Percentiles rank a stretch among this genome's conserved stretches.
Evolutionary conservation across 805 yeast genomes (phyloP).

Genomic region (Yarrowia sp.): DNA sequence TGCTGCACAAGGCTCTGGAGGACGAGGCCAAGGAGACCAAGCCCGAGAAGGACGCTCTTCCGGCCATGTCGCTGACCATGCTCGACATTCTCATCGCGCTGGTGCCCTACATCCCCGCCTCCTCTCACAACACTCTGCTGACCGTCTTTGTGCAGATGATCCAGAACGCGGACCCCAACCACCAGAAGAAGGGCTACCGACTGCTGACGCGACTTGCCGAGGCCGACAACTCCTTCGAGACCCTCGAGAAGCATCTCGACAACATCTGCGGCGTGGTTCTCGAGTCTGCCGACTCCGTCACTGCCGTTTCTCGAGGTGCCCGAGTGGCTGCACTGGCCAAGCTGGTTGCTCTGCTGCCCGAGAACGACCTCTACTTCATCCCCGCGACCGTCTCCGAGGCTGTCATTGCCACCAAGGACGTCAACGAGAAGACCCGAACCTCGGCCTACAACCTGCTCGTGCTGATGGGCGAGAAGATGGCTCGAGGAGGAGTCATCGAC

Average conservation of each 20-base stretch:
- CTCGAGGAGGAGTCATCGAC: conserved; percentile 58
- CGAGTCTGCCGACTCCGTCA: conserved; percentile 45
- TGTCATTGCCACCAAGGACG: conserved; percentile 85
- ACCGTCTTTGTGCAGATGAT: conserved; percentile 74
- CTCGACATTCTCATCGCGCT: conserved; percentile 86
- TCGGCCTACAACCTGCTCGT: conserved; percentile 72
- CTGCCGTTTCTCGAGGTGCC: conserved; percentile 75
- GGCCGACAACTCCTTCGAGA: conserved; percentile 57
- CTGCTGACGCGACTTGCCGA: conserved; percentile 63
- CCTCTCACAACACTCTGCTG: conserved; percentile 70
- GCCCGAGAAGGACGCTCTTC: conserved; percentile 40
- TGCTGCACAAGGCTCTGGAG: conserved; percentile 65
- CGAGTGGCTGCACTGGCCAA: conserved; percentile 67
- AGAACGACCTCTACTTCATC: conserved; percentile 65
- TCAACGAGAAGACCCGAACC: conserved; percentile 87
- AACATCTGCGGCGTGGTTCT: conserved; percentile 62
- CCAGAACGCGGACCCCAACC: conserved; percentile 49
- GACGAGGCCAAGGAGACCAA: conserved; percentile 40
- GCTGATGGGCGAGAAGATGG: conserved; percentile 77
- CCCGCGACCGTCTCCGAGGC: conserved; percentile 84
- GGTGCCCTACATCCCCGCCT: conserved; percentile 74
- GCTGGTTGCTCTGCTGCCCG: conserved; percentile 62
- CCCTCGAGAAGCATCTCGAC: conserved; percentile 51
- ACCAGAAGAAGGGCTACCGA: conserved; percentile 88
- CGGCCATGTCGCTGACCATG: conserved; percentile 74